Conservation (phyloP, 148 eudicot genomes). For the Chenopodium quinoa region DNA sequence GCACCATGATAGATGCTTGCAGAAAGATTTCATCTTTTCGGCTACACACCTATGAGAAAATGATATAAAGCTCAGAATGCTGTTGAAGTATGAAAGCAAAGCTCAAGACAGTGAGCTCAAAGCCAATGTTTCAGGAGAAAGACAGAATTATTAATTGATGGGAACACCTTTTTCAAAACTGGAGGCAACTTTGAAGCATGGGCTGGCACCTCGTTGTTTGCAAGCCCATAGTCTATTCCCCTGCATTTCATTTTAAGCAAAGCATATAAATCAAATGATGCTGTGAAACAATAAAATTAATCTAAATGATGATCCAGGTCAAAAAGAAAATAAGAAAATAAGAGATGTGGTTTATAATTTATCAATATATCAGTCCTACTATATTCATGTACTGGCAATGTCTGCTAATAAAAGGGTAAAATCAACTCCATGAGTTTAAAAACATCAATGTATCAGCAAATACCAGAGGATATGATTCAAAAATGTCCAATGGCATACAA, state of each 20-base stretch:
- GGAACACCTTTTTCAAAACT: constrained; percentile 31
- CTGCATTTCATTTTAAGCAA: constrained; percentile 17
- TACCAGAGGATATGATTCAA: neutral
- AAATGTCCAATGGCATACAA: neutral
- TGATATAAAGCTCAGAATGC: neutral
- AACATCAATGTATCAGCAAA: neutral
- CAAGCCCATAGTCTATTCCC: constrained; percentile 40
- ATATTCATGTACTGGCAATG: neutral
- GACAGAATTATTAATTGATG: neutral
- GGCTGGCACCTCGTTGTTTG: constrained; percentile 33
- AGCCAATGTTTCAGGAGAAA: neutral
- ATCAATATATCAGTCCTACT: too few species aligned
- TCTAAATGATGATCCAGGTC: neutral
- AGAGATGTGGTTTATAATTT: neutral
- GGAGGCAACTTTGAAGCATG: constrained; percentile 27
- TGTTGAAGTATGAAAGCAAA: neutral
- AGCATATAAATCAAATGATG: constrained; percentile 1
- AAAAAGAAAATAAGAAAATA: neutral
- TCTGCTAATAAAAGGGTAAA: neutral
- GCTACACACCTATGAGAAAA: constrained; percentile 40
- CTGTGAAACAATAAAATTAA: too few species aligned
- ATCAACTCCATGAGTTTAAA: neutral
- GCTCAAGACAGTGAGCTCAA: neutral
- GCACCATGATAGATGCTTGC: constrained; percentile 54
- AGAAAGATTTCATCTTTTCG: constrained; percentile 28